A percentile compares a stretch with the other conserved stretches of the same genome.
Conservation (phyloP, 768 basidiomycete genomes). For the Rhodotorula babjevae region DNA sequence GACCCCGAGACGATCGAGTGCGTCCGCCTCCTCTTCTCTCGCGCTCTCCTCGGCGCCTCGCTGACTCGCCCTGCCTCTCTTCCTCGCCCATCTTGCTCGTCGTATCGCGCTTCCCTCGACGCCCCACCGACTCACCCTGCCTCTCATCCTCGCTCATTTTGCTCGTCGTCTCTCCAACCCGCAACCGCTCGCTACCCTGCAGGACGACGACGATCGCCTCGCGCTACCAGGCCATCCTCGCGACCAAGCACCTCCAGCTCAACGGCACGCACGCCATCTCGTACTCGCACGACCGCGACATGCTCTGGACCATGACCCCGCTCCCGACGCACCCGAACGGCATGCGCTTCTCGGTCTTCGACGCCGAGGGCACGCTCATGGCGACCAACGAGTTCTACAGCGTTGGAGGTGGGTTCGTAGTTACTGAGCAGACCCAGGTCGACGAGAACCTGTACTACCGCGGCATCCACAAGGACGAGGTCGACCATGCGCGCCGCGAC, state of each 20-base stretch:
- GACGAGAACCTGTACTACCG: conserved; percentile 89
- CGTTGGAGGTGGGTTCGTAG: conserved; percentile 90
- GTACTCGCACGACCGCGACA: conserved; percentile 83
- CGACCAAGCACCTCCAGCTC: conserved; percentile 63
- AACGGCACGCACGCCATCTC: conserved; percentile 69
- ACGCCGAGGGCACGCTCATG: conserved; percentile 71
- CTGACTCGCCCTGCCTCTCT: too few species aligned
- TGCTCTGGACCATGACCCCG: conserved; percentile 83
- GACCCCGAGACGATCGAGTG: conserved; percentile 90
- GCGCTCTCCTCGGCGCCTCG: too few species aligned
- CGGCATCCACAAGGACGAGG: conserved; percentile 73
- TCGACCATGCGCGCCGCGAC: conserved; percentile 65
- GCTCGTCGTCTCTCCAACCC: too few species aligned
- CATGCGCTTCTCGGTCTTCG: conserved; percentile 85
- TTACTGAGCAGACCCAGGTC: conserved; percentile 82
- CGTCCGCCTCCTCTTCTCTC: too few species aligned
- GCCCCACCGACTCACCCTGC: too few species aligned
- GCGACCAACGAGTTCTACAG: conserved; percentile 86
- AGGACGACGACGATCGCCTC: conserved; percentile 22
- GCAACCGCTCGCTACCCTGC: too few species aligned
- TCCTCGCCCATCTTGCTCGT: too few species aligned
- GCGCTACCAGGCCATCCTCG: conserved; percentile 54
- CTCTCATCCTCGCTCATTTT: too few species aligned
- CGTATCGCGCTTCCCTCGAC: too few species aligned
- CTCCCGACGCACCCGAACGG: conserved; percentile 75